These are phyloP conservation scores for Yamadazyma mexicana DNA, from an alignment of 1,139 yeast species.

Conservation along the genomic window DNA sequence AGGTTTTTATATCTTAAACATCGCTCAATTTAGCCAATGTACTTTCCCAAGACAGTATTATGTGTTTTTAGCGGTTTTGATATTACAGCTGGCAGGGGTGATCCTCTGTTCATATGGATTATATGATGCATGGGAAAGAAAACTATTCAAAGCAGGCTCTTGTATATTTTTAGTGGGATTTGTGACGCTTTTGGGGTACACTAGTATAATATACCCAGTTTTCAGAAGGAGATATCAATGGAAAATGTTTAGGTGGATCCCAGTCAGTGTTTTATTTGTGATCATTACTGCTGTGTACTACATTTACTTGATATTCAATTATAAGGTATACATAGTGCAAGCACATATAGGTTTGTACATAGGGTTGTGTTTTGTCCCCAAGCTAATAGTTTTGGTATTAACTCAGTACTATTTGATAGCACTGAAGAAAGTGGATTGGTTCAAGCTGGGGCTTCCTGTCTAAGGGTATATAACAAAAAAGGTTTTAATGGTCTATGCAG, in stretches of 20 bases:
- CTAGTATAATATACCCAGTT: too few relatives aligned
- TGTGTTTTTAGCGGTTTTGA: too few relatives aligned
- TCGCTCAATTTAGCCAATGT: not conserved
- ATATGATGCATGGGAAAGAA: too few relatives aligned
- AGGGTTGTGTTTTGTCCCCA: conserved; percentile 1
- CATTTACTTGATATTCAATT: conserved; percentile 1
- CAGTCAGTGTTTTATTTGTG: too few relatives aligned
- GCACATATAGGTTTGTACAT: conserved; percentile 1
- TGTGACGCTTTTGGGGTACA: too few relatives aligned
- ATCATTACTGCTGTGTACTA: too few relatives aligned
- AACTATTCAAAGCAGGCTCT: too few relatives aligned
- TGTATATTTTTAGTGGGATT: too few relatives aligned
- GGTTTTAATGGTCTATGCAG: conserved; percentile 1
- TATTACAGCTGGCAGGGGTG: too few relatives aligned
- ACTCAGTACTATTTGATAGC: not conserved
- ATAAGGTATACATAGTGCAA: conserved; percentile 1
- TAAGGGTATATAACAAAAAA: not conserved
- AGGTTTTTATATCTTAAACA: not conserved
- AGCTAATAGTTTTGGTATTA: conserved; percentile 1
- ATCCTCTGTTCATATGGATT: too few relatives aligned
- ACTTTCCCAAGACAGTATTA: not conserved
- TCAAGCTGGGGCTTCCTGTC: not conserved
- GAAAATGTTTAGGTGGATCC: too few relatives aligned
- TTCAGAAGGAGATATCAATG: too few relatives aligned
- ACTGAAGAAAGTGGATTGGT: not conserved